phyloP scores from a whole-genome alignment of 2,329 filamentous ascomycete genomes.

The Talaromyces sp. region DNA sequence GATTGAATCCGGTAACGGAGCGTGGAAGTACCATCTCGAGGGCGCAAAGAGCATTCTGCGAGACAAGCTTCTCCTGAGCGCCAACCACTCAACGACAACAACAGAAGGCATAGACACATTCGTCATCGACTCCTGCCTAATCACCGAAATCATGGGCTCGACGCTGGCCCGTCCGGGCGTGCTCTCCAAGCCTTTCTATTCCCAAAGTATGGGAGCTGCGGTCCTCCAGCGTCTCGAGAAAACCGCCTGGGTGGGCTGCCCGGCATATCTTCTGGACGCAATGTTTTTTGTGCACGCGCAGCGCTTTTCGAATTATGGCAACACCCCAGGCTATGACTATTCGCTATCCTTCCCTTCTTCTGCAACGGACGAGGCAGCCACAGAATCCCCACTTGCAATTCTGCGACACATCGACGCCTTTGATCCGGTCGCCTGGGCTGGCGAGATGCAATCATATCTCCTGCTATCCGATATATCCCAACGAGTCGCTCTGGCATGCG shows the following conservation, averaged over 20 bases:
- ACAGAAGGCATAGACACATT: slow-evolving; percentile 31
- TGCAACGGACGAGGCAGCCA: slow-evolving; percentile 20
- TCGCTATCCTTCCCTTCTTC: slow-evolving; percentile 23
- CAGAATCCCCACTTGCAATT: slow-evolving; percentile 25
- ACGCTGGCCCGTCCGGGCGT: slow-evolving; percentile 34
- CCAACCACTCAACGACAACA: slow-evolving; percentile 17
- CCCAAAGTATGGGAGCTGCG: slow-evolving; percentile 28
- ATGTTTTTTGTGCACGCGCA: slow-evolving; percentile 36
- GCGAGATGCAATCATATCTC: slow-evolving; percentile 30
- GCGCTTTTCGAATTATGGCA: slow-evolving; percentile 26
- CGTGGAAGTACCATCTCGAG: slow-evolving; percentile 48
- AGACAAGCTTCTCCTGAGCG: slow-evolving; percentile 15
- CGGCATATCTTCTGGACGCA: slow-evolving; percentile 34
- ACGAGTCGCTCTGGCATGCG: slow-evolving; percentile 42
- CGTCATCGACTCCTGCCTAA: slow-evolving; percentile 31
- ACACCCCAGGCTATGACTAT: slow-evolving; percentile 14
- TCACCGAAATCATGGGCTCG: slow-evolving; percentile 38
- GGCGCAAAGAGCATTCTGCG: slow-evolving; percentile 45
- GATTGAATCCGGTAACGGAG: slow-evolving; percentile 45
- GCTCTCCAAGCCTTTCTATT: slow-evolving; percentile 34
- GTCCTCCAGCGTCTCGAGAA: slow-evolving; percentile 34
- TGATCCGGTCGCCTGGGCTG: slow-evolving; percentile 31
- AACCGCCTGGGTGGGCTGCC: slow-evolving; percentile 36
- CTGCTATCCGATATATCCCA: slow-evolving; percentile 44
- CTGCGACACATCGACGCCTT: slow-evolving; percentile 34